A percentile compares a stretch with the other conserved stretches of the same genome.
Evolutionary conservation across 208 protist genomes (phyloP).

Genomic region (Trypanosoma melophagium): DNA sequence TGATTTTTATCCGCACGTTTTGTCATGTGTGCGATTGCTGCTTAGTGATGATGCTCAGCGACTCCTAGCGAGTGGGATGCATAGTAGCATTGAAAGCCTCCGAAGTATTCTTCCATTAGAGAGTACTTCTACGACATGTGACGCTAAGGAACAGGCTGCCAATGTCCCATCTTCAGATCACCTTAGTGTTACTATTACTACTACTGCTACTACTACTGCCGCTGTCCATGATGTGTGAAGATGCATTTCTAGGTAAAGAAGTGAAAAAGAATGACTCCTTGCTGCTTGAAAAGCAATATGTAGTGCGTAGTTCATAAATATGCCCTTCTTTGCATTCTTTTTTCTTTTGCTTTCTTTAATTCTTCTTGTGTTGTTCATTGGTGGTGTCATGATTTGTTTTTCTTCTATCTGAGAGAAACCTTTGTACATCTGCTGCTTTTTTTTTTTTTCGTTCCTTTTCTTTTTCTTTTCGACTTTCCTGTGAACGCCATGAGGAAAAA

Average conservation of each 20-base stretch:
- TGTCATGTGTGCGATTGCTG: constrained; percentile 41
- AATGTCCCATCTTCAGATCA: constrained; percentile 5
- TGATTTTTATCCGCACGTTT: constrained; percentile 67
- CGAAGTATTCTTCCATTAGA: constrained; percentile 24
- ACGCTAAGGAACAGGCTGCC: neutral
- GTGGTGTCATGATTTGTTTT: too few species aligned
- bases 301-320: too few species aligned
- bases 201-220: neutral
- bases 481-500: too few species aligned
- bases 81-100: constrained; percentile 26
- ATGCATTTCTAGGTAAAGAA: too few species aligned
- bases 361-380: too few species aligned
- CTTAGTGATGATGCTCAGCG: constrained; percentile 32
- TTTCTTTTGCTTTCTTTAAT: too few species aligned
- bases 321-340: too few species aligned
- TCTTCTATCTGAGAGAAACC: too few species aligned
- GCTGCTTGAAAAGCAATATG: too few species aligned
- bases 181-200: neutral
- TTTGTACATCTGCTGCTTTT: neutral
- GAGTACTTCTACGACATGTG: neutral
- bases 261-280: too few species aligned
- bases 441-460: neutral
- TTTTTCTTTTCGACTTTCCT: neutral
- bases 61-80: constrained; percentile 35
- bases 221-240: neutral